A percentile compares a stretch with the other conserved stretches of the same genome.
These are phyloP conservation scores for Raffaelea ambrosiae DNA, from an alignment of 2,329 filamentous ascomycete species.

Conservation along the genomic window DNA sequence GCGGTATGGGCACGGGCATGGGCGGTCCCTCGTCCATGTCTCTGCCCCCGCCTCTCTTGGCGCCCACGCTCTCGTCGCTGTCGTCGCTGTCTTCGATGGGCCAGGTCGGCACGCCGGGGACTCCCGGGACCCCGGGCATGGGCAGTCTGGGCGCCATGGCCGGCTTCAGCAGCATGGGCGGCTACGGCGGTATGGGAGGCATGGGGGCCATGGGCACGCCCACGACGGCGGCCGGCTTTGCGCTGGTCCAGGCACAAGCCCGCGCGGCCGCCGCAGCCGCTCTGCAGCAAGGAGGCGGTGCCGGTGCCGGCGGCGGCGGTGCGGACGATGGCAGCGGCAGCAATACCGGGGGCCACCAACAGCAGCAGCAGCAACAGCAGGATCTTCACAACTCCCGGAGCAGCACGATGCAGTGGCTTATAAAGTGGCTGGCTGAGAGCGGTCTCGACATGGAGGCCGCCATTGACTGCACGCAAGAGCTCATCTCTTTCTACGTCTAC, in stretches of 20 bases:
- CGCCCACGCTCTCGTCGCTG: background rate
- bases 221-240: slow-evolving; percentile 1
- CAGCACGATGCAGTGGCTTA: slow-evolving; percentile 54
- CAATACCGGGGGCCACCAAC: background rate
- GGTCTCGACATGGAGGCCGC: slow-evolving; percentile 76
- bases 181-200: background rate
- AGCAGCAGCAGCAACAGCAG: background rate
- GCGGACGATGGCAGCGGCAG: background rate
- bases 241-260: slow-evolving; percentile 10
- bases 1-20: slow-evolving; percentile 13
- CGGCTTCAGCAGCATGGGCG: slow-evolving; percentile 1
- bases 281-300: slow-evolving; percentile 6
- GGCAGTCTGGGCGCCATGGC: slow-evolving; percentile 5
- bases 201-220: slow-evolving; percentile 3
- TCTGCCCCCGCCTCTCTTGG: background rate
- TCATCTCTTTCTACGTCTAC: slow-evolving; percentile 79
- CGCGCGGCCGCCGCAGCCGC: slow-evolving; percentile 11
- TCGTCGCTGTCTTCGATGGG: background rate
- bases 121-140: background rate
- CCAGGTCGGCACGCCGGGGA: slow-evolving; percentile 1
- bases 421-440: slow-evolving; percentile 79
- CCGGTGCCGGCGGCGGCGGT: slow-evolving; percentile 1
- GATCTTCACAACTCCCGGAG: slow-evolving; percentile 10
- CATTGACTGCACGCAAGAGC: slow-evolving; percentile 83
- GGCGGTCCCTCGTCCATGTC: background rate